A percentile compares a stretch with the other conserved stretches of the same genome.
phyloP scores from a whole-genome alignment of 2,329 filamentous ascomycete genomes.

The Tricladium varicosporioides region DNA sequence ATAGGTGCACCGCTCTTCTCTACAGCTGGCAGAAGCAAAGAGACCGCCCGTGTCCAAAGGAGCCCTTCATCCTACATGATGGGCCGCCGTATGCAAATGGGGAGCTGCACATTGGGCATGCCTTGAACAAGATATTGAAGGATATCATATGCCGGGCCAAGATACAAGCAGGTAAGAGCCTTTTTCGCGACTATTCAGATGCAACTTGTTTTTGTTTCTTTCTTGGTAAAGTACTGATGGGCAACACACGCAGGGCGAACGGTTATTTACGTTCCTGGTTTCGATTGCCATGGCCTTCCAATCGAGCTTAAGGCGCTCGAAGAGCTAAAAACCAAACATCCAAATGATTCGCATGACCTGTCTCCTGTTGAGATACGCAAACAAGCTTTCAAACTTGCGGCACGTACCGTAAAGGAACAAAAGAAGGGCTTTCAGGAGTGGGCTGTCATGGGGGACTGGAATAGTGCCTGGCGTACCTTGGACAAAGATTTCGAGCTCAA shows the following conservation, averaged over 20 bases:
- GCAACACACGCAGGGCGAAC: conserved; percentile 47
- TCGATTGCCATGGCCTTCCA: conserved; percentile 96
- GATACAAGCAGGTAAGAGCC: conserved; percentile 60
- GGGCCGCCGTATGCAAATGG: conserved; percentile 97
- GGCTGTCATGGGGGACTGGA: conserved; percentile 81
- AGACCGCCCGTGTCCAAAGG: conserved; percentile 24
- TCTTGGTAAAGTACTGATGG: neutral
- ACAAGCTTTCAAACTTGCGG: conserved; percentile 64
- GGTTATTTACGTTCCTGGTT: conserved; percentile 84
- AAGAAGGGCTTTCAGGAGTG: conserved; percentile 71
- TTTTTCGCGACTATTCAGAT: neutral
- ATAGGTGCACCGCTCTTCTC: conserved; percentile 79
- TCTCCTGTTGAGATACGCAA: conserved; percentile 57
- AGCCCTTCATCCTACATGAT: conserved; percentile 83
- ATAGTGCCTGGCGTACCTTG: conserved; percentile 75
- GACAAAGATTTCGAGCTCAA: conserved; percentile 70
- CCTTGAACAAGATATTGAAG: conserved; percentile 95
- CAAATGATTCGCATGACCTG: conserved; percentile 39
- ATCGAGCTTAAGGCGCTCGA: conserved; percentile 91
- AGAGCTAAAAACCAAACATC: conserved; percentile 24
- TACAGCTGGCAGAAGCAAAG: conserved; percentile 75
- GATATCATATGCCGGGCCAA: conserved; percentile 86
- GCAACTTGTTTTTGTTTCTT: neutral
- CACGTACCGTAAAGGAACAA: conserved; percentile 67
- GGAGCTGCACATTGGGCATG: conserved; percentile 85